Percentiles rank a stretch among this genome's conserved stretches.
phyloP scores from a whole-genome alignment of 2,329 filamentous ascomycete species.

The Colletotrichum somersetense region DNA sequence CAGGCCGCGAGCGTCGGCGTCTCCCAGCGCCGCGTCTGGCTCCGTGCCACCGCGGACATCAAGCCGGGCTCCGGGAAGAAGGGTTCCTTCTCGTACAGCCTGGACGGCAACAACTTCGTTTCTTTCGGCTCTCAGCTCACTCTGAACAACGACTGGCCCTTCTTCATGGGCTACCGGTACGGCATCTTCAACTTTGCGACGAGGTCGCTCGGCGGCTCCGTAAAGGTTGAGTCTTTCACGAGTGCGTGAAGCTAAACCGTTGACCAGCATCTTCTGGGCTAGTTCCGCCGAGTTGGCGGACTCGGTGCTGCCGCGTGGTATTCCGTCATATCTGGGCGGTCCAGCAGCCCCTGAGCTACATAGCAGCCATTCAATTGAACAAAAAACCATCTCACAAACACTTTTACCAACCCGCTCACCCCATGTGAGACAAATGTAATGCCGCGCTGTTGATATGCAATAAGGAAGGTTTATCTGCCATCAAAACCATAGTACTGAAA shows the following conservation, averaged over 20 bases:
- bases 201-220: constrained; percentile 44
- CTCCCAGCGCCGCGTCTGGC: constrained; percentile 39
- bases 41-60: constrained; percentile 44
- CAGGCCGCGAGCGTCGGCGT: constrained; percentile 1
- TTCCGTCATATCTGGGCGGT: not conserved
- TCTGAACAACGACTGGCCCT: constrained; percentile 56
- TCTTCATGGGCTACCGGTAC: constrained; percentile 63
- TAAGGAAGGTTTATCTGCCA: not conserved
- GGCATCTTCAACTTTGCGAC: constrained; percentile 65
- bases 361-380: not conserved
- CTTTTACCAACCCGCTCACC: not conserved
- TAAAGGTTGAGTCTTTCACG: constrained; percentile 22
- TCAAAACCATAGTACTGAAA: not conserved
- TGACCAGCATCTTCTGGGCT: constrained; percentile 5
- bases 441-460: not conserved
- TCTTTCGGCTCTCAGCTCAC: constrained; percentile 51
- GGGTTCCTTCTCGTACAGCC: constrained; percentile 54
- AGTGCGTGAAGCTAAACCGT: not conserved
- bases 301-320: not conserved
- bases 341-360: not conserved
- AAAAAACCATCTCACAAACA: not conserved
- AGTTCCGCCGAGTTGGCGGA: not conserved
- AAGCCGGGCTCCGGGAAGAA: constrained; percentile 38
- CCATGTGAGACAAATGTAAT: not conserved
- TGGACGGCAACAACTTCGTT: constrained; percentile 55